These are phyloP conservation scores for Lachnellula hyalina DNA, from an alignment of 2,329 filamentous ascomycete species.

Conservation along the genomic window DNA sequence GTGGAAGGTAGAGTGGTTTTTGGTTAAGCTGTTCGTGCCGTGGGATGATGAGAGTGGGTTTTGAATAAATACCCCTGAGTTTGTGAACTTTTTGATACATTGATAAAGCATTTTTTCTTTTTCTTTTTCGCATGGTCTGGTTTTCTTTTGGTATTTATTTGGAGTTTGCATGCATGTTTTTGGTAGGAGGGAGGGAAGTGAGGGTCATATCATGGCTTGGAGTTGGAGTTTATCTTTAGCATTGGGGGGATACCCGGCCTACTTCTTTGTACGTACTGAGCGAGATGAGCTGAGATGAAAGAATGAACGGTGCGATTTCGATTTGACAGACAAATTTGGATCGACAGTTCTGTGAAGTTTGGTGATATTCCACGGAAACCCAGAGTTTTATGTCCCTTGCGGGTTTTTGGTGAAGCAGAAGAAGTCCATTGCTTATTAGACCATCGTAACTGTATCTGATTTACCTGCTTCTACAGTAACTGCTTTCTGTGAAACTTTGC, in stretches of 20 bases:
- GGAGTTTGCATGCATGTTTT: neutral
- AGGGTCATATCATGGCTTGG: neutral
- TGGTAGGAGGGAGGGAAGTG: neutral
- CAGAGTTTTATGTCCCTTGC: too few relatives aligned
- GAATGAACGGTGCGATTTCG: neutral
- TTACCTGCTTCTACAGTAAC: too few relatives aligned
- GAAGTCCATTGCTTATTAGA: too few relatives aligned
- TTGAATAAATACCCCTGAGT: neutral
- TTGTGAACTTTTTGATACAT: neutral
- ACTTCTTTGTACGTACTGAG: neutral
- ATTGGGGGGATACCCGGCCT: neutral
- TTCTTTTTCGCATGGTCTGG: neutral
- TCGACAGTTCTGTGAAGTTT: too few relatives aligned
- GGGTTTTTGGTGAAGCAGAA: too few relatives aligned
- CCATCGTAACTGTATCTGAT: too few relatives aligned
- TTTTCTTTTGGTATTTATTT: neutral
- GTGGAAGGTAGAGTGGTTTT: slow-evolving; percentile 17
- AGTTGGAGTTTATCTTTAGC: neutral
- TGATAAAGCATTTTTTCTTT: neutral
- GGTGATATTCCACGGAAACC: too few relatives aligned
- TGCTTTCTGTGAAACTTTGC: too few relatives aligned
- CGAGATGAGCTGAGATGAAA: neutral
- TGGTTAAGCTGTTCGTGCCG: slow-evolving; percentile 19
- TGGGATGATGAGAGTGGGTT: slow-evolving; percentile 22
- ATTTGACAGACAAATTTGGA: neutral